A percentile compares a stretch with the other conserved stretches of the same genome.
Evolutionary conservation across 148 eudicot species (phyloP).

Genomic region (Silene latifolia): DNA sequence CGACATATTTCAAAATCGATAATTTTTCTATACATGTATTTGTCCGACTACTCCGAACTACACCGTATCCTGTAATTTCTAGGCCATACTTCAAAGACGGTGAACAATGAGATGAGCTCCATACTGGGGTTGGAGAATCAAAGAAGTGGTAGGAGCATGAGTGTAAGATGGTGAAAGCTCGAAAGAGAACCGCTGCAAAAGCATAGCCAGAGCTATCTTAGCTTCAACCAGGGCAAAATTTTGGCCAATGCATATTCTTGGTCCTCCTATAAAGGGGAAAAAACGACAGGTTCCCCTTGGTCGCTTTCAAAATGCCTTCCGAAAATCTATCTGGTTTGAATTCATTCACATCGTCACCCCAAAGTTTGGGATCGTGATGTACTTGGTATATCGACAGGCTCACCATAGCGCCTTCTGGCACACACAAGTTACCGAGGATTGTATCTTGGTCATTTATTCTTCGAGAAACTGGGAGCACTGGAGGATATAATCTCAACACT

Average conservation of each 20-base stretch:
- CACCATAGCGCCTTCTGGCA: constrained; percentile 36
- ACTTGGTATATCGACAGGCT: constrained; percentile 23
- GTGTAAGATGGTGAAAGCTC: constrained; percentile 46
- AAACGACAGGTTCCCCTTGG: constrained; percentile 32
- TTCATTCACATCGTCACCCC: constrained; percentile 57
- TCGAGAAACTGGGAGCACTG: constrained; percentile 20
- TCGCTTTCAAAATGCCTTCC: constrained; percentile 45
- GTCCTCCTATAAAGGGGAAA: constrained; percentile 56
- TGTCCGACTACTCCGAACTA: too few relatives aligned
- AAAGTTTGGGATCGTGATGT: constrained; percentile 40
- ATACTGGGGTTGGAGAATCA: constrained; percentile 42
- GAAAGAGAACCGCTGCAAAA: constrained; percentile 40
- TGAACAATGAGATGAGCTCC: constrained; percentile 48
- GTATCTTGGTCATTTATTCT: constrained; percentile 4
- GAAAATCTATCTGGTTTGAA: constrained; percentile 62
- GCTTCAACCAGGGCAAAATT: constrained; percentile 49
- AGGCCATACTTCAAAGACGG: too few relatives aligned
- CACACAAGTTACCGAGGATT: constrained; percentile 34
- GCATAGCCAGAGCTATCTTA: constrained; percentile 45
- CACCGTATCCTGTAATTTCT: too few relatives aligned
- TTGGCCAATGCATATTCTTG: constrained; percentile 50
- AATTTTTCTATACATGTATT: too few relatives aligned
- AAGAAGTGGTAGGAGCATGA: constrained; percentile 46
- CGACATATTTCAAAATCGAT: too few relatives aligned
- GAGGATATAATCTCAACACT: constrained; percentile 48